Percentiles rank a stretch among this genome's conserved stretches.
phyloP scores from a whole-genome alignment of 2,329 filamentous ascomycete species.

The Neofusicoccum sp. region DNA sequence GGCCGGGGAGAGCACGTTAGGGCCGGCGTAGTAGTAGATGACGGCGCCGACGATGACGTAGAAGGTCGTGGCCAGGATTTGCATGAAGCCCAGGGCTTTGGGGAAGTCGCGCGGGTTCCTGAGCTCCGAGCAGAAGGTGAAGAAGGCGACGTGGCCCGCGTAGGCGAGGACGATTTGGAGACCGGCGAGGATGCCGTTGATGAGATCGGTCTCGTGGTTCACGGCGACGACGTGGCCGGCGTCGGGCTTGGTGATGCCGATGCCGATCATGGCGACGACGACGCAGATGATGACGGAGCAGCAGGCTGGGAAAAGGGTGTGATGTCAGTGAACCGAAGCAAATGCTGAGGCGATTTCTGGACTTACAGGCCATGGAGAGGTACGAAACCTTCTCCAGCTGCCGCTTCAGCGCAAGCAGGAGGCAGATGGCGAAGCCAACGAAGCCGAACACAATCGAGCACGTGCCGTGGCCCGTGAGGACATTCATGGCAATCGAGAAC shows the following conservation, averaged over 20 bases:
- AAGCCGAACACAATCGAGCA: constrained; percentile 65
- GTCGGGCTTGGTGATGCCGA: constrained; percentile 53
- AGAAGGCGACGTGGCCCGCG: constrained; percentile 66
- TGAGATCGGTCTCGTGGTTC: constrained; percentile 25
- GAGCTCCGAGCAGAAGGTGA: constrained; percentile 64
- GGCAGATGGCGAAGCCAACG: constrained; percentile 58
- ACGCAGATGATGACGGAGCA: constrained; percentile 63
- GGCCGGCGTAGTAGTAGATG: constrained; percentile 66
- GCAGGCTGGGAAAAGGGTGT: constrained; percentile 49
- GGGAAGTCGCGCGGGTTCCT: constrained; percentile 59
- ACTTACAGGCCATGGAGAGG: constrained; percentile 49
- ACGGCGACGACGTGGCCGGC: constrained; percentile 29
- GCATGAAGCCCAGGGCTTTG: constrained; percentile 62
- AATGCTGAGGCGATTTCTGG: background rate
- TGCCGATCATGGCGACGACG: constrained; percentile 64
- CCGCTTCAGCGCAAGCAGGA: constrained; percentile 59
- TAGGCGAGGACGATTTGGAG: constrained; percentile 71
- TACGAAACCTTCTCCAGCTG: constrained; percentile 63
- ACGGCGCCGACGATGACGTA: constrained; percentile 66
- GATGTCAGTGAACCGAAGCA: constrained; percentile 5
- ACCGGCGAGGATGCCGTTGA: constrained; percentile 29
- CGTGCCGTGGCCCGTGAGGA: constrained; percentile 58
- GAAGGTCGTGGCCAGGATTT: constrained; percentile 57
- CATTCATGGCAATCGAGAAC: constrained; percentile 67
- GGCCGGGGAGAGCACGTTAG: constrained; percentile 62